These are phyloP conservation scores for Aspergillus costaricaensis DNA, from an alignment of 2,329 filamentous ascomycete species.

Conservation along the genomic window DNA sequence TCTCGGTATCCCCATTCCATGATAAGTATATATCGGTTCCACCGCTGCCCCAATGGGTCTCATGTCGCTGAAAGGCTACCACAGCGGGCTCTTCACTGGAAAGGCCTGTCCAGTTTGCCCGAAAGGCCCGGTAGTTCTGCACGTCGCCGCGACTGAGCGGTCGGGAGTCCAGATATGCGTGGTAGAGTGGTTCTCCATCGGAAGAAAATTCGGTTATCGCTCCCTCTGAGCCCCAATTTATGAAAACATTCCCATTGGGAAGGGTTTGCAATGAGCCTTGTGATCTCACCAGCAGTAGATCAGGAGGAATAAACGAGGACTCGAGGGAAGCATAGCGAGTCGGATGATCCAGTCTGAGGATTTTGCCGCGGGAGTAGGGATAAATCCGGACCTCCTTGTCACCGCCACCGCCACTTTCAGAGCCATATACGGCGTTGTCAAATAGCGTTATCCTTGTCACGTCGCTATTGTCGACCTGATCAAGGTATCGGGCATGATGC, in stretches of 20 bases:
- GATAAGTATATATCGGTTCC: conserved; percentile 51
- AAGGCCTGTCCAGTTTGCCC: conserved; percentile 40
- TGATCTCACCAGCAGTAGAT: conserved; percentile 20
- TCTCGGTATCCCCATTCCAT: conserved; percentile 55
- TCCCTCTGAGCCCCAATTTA: conserved; percentile 33
- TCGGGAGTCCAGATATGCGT: conserved; percentile 34
- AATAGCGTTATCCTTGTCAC: conserved; percentile 13
- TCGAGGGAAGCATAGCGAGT: conserved; percentile 8
- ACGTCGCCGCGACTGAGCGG: conserved; percentile 23
- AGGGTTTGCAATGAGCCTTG: conserved; percentile 34
- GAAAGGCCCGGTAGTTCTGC: conserved; percentile 41
- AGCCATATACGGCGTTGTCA: conserved; percentile 40
- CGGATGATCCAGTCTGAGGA: conserved; percentile 49
- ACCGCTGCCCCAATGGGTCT: background rate
- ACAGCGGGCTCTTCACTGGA: conserved; percentile 36
- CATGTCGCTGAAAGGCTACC: conserved; percentile 33
- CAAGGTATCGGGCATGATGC: conserved; percentile 19
- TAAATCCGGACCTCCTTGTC: conserved; percentile 37
- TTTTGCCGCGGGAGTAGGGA: conserved; percentile 49
- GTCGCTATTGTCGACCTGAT: background rate
- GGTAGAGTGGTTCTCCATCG: conserved; percentile 35
- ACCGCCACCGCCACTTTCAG: conserved; percentile 32
- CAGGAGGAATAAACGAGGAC: conserved; percentile 19
- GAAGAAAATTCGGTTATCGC: conserved; percentile 24
- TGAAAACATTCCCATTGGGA: conserved; percentile 27